A percentile compares a stretch with the other conserved stretches of the same genome.
Evolutionary conservation across 2,329 filamentous ascomycete species (phyloP).

Genomic region (Fusarium sp.): DNA sequence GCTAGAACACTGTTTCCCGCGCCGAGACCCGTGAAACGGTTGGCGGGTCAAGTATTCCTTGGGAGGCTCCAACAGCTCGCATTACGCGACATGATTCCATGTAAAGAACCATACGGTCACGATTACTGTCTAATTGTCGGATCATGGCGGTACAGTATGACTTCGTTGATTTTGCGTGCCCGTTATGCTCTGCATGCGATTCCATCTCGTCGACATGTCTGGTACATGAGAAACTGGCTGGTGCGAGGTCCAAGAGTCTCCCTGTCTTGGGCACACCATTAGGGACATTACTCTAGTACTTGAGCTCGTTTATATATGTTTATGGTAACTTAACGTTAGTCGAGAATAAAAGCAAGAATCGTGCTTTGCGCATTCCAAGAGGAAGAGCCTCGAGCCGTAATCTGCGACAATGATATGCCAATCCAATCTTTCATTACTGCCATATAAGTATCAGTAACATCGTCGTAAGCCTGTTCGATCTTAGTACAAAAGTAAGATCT

Average conservation of each 20-base stretch:
- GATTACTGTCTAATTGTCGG: not conserved
- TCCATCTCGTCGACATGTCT: not conserved
- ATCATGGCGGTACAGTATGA: fast-evolving
- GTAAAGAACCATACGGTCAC: not conserved
- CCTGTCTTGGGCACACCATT: not conserved
- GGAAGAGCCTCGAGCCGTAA: not conserved
- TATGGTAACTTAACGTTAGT: not conserved
- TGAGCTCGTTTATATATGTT: not conserved
- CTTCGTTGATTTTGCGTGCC: too few species aligned
- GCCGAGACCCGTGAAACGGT: not conserved
- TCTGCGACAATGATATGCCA: not conserved
- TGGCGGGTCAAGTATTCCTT: not conserved
- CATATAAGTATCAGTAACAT: too few species aligned
- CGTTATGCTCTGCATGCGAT: not conserved
- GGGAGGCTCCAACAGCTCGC: not conserved
- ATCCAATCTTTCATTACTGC: too few species aligned
- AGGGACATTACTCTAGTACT: too few species aligned
- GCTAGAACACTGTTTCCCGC: not conserved
- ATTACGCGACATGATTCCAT: not conserved
- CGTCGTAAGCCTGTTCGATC: fast-evolving
- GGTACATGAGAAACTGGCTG: not conserved
- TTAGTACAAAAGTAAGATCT: not conserved
- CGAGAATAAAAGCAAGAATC: not conserved
- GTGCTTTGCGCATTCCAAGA: not conserved
- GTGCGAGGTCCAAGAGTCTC: too few species aligned